Evolutionary conservation across 306 rosid species (phyloP).

Genomic region (Arachis hypogaea): DNA sequence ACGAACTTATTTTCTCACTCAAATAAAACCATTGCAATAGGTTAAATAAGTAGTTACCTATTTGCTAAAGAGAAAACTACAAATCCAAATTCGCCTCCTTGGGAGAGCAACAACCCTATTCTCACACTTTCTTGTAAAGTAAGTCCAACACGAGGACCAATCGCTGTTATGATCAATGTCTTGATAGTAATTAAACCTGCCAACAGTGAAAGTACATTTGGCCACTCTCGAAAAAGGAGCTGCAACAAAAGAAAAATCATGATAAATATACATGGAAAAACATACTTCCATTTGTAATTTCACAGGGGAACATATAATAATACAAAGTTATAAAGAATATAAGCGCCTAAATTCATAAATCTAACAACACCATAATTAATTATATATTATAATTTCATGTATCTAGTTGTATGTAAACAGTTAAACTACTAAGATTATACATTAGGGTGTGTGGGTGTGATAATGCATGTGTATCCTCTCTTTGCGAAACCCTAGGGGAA

Average conservation of each 20-base stretch:
- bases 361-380: conserved; percentile 15
- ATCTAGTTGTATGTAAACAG: conserved; percentile 28
- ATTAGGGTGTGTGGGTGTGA: not conserved
- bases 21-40: conserved; percentile 17
- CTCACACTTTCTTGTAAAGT: conserved; percentile 91
- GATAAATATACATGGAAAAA: conserved; percentile 19
- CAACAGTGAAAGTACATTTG: conserved; percentile 92
- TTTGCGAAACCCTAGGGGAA: conserved; percentile 2
- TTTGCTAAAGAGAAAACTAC: conserved; percentile 96
- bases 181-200: conserved; percentile 89
- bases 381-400: not conserved
- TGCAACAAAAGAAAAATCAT: conserved; percentile 49
- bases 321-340: conserved; percentile 1
- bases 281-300: conserved; percentile 22
- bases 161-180: conserved; percentile 91
- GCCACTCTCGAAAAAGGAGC: conserved; percentile 97
- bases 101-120: conserved; percentile 95
- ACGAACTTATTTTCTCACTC: conserved; percentile 21
- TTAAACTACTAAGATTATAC: not conserved
- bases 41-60: conserved; percentile 53
- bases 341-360: conserved; percentile 13
- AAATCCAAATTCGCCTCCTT: conserved; percentile 98
- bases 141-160: conserved; percentile 98
- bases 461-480: not conserved
- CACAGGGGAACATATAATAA: conserved; percentile 6